Percentiles rank a stretch among this genome's conserved stretches.
phyloP scores from a whole-genome alignment of 768 basidiomycete genomes.

The Rhodosporidiobolus odoratus region DNA sequence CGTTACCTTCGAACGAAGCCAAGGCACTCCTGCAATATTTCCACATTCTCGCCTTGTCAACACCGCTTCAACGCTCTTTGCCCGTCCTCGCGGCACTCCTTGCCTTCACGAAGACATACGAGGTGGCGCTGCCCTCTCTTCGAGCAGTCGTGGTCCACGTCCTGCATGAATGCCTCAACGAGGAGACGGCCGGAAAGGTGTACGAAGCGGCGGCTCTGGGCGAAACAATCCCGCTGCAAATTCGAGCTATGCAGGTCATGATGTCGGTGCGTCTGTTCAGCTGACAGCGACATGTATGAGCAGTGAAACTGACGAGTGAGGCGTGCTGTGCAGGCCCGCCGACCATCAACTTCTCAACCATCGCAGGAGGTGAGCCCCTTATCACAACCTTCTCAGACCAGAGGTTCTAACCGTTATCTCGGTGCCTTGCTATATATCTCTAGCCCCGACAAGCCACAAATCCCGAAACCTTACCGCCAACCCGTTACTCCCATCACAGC shows the following conservation, averaged over 20 bases:
- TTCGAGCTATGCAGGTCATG: conserved; percentile 29
- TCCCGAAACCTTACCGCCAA: background rate
- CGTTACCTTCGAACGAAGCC: conserved; percentile 80
- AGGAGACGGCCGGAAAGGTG: conserved; percentile 14
- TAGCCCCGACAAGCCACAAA: background rate
- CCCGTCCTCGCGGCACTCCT: conserved; percentile 82
- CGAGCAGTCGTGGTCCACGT: conserved; percentile 79
- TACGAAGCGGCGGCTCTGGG: conserved; percentile 38
- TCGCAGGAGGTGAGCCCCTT: background rate
- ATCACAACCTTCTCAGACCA: background rate
- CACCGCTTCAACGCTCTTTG: conserved; percentile 83
- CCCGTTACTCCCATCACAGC: conserved; percentile 5
- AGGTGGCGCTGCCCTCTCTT: conserved; percentile 59
- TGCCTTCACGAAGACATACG: conserved; percentile 74
- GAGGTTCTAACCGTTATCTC: background rate
- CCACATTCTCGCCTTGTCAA: conserved; percentile 76
- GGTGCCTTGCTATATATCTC: background rate
- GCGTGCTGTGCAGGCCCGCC: background rate
- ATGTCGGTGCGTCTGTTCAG: background rate
- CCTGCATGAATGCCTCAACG: conserved; percentile 70
- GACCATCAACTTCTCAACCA: background rate
- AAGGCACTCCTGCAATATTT: conserved; percentile 88
- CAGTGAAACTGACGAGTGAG: background rate
- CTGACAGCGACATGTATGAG: background rate
- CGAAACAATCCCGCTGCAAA: conserved; percentile 26